Conservation (phyloP, 1,284 basidiomycete species). For the Tilletia caries region DNA sequence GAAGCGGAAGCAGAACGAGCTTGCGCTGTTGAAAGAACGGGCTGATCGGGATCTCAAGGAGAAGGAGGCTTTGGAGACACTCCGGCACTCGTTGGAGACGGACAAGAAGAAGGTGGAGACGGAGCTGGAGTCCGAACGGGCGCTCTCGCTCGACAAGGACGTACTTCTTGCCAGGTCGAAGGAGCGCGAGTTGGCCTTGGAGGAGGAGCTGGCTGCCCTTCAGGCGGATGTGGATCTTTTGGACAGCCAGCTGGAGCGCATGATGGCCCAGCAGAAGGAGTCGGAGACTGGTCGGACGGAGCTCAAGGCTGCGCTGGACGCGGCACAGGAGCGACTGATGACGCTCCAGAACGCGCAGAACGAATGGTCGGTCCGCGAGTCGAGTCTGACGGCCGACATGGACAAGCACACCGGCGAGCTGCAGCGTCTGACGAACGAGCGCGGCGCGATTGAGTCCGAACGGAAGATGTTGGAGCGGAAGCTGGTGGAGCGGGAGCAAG, state of each 20-base stretch:
- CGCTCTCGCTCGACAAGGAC: conserved; percentile 78
- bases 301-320: conserved; percentile 70
- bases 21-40: conserved; percentile 60
- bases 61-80: conserved; percentile 38
- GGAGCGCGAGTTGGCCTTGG: conserved; percentile 74
- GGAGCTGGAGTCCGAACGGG: conserved; percentile 76
- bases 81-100: conserved; percentile 39
- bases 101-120: conserved; percentile 63
- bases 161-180: conserved; percentile 78
- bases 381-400: conserved; percentile 39
- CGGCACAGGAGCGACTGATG: conserved; percentile 77
- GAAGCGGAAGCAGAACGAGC: conserved; percentile 79
- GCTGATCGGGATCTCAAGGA: conserved; percentile 49
- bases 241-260: conserved; percentile 79
- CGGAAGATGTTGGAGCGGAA: conserved; percentile 72
- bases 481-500: conserved; percentile 73
- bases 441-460: conserved; percentile 42
- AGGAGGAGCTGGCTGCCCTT: conserved; percentile 76
- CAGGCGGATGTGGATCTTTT: conserved; percentile 79
- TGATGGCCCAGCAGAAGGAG: conserved; percentile 57
- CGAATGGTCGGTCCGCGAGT: conserved; percentile 66
- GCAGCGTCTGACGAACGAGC: conserved; percentile 30
- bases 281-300: conserved; percentile 64
- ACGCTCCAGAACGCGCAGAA: conserved; percentile 73
- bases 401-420: conserved; percentile 31